Percentiles rank a stretch among this genome's conserved stretches.
Evolutionary conservation across 345 rosid species (phyloP).

Genomic region (Eucalyptus polybractea): DNA sequence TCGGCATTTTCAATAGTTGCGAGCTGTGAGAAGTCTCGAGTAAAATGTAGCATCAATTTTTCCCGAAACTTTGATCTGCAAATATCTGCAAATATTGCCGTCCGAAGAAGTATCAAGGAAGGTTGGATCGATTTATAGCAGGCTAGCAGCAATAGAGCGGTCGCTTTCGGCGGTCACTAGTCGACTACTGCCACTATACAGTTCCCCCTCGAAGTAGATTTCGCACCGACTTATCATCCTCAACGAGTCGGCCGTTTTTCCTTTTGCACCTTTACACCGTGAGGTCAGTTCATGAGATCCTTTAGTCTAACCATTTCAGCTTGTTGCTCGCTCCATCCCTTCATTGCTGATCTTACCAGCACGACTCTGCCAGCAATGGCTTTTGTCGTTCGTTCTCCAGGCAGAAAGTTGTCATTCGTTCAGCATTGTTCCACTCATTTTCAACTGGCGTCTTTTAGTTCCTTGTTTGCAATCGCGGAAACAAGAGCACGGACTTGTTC

Average conservation of each 20-base stretch:
- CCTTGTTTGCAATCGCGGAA: not conserved
- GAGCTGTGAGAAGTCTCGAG: not conserved
- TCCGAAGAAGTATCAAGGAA: not conserved
- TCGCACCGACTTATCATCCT: not conserved
- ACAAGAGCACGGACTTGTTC: not conserved
- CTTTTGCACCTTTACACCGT: not conserved
- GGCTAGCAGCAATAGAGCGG: not conserved
- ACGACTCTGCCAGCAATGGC: too few relatives aligned
- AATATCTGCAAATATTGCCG: not conserved
- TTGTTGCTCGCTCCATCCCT: not conserved
- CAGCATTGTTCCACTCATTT: fast-evolving
- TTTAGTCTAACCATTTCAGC: not conserved
- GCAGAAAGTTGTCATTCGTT: too few relatives aligned
- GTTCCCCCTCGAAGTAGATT: not conserved
- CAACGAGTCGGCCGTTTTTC: not conserved
- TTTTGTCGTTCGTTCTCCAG: too few relatives aligned
- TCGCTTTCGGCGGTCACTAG: not conserved
- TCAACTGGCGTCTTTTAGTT: not conserved
- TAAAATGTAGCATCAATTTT: not conserved
- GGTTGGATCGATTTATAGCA: not conserved
- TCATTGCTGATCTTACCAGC: too few relatives aligned
- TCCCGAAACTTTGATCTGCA: not conserved
- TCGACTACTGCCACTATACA: not conserved
- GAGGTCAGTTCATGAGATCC: not conserved
- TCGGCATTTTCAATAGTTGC: not conserved